phyloP scores from a whole-genome alignment of 208 protist genomes.

The Phytomonas sp. region DNA sequence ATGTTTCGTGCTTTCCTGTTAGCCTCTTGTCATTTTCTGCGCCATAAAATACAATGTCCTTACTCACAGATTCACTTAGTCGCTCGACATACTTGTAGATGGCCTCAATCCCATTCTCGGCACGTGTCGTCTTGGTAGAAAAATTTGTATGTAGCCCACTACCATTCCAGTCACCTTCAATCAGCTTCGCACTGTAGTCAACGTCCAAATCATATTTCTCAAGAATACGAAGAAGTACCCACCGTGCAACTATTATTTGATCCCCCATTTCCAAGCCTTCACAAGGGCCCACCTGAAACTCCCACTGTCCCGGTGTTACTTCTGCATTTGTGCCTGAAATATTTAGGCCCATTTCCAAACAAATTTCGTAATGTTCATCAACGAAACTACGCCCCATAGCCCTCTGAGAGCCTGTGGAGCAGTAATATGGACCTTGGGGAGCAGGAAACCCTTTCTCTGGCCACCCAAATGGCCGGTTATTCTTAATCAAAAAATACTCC shows the following conservation, averaged over 20 bases:
- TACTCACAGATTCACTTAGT: slow-evolving; percentile 48
- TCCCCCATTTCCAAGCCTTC: slow-evolving; percentile 90
- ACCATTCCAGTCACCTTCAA: slow-evolving; percentile 97
- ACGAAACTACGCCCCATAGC: slow-evolving; percentile 86
- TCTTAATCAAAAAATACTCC: slow-evolving; percentile 61
- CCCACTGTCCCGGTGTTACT: slow-evolving; percentile 96
- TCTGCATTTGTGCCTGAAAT: slow-evolving; percentile 94
- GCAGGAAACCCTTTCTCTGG: slow-evolving; percentile 86
- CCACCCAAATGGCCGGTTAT: slow-evolving; percentile 75
- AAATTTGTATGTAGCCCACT: slow-evolving; percentile 97
- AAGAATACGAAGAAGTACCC: slow-evolving; percentile 84
- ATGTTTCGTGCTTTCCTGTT: slow-evolving; percentile 85
- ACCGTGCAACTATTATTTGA: slow-evolving; percentile 90
- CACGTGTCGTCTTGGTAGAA: slow-evolving; percentile 89
- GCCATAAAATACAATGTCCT: slow-evolving; percentile 87
- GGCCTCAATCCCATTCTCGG: slow-evolving; percentile 55
- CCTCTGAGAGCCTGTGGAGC: slow-evolving; percentile 59
- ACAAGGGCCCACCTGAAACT: slow-evolving; percentile 95
- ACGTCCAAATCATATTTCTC: slow-evolving; percentile 64
- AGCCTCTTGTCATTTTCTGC: slow-evolving; percentile 79
- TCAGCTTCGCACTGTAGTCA: slow-evolving; percentile 90
- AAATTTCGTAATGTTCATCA: slow-evolving; percentile 72
- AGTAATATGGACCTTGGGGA: slow-evolving; percentile 97
- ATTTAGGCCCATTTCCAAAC: slow-evolving; percentile 78
- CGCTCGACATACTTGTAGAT: slow-evolving; percentile 77